phyloP scores from a whole-genome alignment of 2,329 filamentous ascomycete species.

The Ophiostoma tasmaniense region DNA sequence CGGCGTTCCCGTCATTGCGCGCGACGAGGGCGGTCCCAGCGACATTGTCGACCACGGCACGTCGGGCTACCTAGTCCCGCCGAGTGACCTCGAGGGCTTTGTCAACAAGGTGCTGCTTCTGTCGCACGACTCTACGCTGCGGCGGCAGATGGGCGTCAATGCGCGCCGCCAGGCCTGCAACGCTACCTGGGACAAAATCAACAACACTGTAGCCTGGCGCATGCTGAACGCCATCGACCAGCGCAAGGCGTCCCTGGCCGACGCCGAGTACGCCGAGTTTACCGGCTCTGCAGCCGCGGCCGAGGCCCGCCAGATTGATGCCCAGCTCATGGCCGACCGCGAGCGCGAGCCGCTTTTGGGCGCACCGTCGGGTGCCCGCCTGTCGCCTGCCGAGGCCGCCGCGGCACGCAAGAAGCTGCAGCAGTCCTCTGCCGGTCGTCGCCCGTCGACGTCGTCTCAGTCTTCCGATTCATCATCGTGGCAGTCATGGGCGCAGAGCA shows the following conservation, averaged over 20 bases:
- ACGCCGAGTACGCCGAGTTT: constrained; percentile 16
- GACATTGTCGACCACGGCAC: constrained; percentile 54
- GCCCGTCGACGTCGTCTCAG: constrained; percentile 31
- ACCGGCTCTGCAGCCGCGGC: constrained; percentile 12
- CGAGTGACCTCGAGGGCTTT: constrained; percentile 51
- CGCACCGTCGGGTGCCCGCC: constrained; percentile 10
- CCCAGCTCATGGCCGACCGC: neutral
- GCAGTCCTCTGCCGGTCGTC: neutral
- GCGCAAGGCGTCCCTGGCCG: constrained; percentile 29
- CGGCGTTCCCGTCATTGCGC: constrained; percentile 58
- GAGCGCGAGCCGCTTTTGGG: constrained; percentile 16
- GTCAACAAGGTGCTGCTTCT: constrained; percentile 45
- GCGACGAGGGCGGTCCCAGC: constrained; percentile 60
- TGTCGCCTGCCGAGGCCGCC: neutral
- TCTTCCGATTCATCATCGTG: constrained; percentile 28
- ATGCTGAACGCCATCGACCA: constrained; percentile 48
- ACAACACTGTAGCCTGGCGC: constrained; percentile 59
- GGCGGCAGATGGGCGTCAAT: constrained; percentile 36
- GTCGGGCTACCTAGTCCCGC: constrained; percentile 53
- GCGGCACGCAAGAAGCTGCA: constrained; percentile 9
- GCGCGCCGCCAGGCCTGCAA: constrained; percentile 50
- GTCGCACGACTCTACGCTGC: constrained; percentile 35
- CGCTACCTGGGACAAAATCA: constrained; percentile 64
- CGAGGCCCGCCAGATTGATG: constrained; percentile 1
- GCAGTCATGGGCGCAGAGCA: constrained; percentile 34